Evolutionary conservation across 2,329 filamentous ascomycete genomes (phyloP).

Genomic region (Fusarium sp.): DNA sequence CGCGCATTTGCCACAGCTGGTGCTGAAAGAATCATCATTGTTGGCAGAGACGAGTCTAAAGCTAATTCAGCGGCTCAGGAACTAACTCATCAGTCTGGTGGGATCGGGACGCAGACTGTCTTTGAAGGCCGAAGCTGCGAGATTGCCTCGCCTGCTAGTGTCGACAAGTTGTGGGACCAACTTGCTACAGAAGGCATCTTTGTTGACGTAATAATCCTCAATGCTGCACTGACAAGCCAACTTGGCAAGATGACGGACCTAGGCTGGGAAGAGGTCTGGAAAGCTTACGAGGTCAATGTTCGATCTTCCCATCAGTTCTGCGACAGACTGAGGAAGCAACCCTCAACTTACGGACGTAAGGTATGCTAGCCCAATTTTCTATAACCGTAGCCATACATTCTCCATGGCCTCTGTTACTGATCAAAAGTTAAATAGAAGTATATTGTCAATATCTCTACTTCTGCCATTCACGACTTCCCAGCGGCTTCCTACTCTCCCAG

Average conservation of each 20-base stretch:
- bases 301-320: neutral
- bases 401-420: too few species aligned
- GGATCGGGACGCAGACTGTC: neutral
- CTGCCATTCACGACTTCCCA: too few species aligned
- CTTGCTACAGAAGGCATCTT: neutral
- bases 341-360: neutral
- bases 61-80: neutral
- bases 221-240: neutral
- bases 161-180: neutral
- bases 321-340: neutral
- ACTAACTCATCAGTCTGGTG: neutral
- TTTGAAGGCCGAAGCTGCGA: constrained; percentile 1
- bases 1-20: neutral
- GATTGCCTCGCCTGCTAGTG: neutral
- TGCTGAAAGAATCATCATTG: neutral
- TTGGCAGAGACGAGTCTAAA: neutral
- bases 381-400: too few species aligned
- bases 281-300: neutral
- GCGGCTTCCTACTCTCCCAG: too few species aligned
- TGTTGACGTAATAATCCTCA: constrained; percentile 2
- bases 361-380: neutral
- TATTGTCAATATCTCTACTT: too few species aligned
- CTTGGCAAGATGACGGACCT: neutral
- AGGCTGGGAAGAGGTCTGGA: constrained; percentile 10
- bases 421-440: too few species aligned